Evolutionary conservation across 805 yeast species (phyloP).

Genomic region (Candida maltosa): DNA sequence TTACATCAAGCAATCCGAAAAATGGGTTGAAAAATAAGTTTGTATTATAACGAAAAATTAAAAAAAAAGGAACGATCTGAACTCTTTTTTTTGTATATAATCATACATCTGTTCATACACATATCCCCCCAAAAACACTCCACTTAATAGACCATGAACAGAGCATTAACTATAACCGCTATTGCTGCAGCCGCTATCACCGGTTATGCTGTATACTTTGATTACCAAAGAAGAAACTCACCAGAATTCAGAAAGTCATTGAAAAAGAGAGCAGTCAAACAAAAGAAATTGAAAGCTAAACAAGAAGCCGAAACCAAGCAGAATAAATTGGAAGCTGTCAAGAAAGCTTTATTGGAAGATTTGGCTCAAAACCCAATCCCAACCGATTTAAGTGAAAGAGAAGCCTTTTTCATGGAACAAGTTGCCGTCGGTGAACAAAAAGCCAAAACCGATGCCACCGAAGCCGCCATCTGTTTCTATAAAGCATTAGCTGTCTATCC

Average conservation of each 20-base stretch:
- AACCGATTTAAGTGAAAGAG: conserved; percentile 62
- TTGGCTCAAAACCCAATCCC: conserved; percentile 76
- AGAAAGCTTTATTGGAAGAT: conserved; percentile 59
- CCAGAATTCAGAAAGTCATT: conserved; percentile 77
- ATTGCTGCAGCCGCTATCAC: conserved; percentile 52
- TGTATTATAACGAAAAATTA: too few species aligned
- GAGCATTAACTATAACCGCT: conserved; percentile 27
- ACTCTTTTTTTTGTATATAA: neutral
- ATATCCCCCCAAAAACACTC: too few species aligned
- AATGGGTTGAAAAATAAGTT: conserved; percentile 51
- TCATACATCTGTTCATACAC: too few species aligned
- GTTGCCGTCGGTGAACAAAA: conserved; percentile 84
- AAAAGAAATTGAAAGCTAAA: conserved; percentile 39
- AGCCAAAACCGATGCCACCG: conserved; percentile 61
- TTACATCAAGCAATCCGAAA: conserved; percentile 53
- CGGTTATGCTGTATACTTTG: conserved; percentile 86
- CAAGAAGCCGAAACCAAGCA: conserved; percentile 41
- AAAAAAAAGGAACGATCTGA: neutral
- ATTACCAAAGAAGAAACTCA: conserved; percentile 83
- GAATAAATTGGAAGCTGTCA: conserved; percentile 57
- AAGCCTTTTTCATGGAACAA: conserved; percentile 75
- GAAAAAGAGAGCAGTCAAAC: conserved; percentile 59
- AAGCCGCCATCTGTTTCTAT: conserved; percentile 88
- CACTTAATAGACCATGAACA: conserved; percentile 11
- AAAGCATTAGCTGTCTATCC: conserved; percentile 92